Evolutionary conservation across 1,139 yeast genomes (phyloP).

Genomic region (Candida sp.): DNA sequence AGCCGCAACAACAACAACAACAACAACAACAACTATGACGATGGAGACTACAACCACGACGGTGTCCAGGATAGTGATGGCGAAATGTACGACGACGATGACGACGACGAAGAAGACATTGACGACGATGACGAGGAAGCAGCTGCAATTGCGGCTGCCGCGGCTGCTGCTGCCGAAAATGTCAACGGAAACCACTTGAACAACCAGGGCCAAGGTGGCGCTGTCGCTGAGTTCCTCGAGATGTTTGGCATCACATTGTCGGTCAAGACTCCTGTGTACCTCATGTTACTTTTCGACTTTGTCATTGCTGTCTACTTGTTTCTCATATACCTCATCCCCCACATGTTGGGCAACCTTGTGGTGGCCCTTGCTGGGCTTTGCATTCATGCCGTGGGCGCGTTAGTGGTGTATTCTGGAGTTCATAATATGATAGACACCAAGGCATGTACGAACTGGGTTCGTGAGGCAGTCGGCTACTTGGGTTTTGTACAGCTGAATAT

Average conservation of each 20-base stretch:
- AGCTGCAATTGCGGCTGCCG: slow-evolving; percentile 15
- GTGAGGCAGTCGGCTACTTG: not conserved
- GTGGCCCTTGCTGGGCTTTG: not conserved
- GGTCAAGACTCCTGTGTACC: slow-evolving; percentile 37
- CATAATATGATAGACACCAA: not conserved
- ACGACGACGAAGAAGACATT: slow-evolving; percentile 10
- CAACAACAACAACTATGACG: not conserved
- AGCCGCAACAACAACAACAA: slow-evolving; percentile 7
- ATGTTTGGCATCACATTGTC: slow-evolving; percentile 41
- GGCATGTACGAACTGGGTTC: not conserved
- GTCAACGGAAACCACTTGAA: slow-evolving; percentile 10
- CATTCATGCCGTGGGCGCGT: not conserved
- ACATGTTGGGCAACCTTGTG: slow-evolving; percentile 45
- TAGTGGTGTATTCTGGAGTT: not conserved
- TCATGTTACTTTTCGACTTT: slow-evolving; percentile 43
- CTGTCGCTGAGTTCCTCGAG: slow-evolving; percentile 33
- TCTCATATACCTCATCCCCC: slow-evolving; percentile 58
- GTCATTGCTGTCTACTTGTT: slow-evolving; percentile 48
- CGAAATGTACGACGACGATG: slow-evolving; percentile 8
- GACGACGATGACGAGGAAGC: slow-evolving; percentile 15
- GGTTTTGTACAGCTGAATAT: slow-evolving; percentile 6
- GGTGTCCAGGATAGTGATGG: slow-evolving; percentile 10
- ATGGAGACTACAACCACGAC: slow-evolving; percentile 10
- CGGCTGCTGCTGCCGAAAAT: slow-evolving; percentile 15
- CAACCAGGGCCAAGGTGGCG: slow-evolving; percentile 15